Evolutionary conservation across 78 protist species (phyloP), one percentile per base, ranked within the genome.

Genomic region (Dictyostelium capitatum): DNA sequence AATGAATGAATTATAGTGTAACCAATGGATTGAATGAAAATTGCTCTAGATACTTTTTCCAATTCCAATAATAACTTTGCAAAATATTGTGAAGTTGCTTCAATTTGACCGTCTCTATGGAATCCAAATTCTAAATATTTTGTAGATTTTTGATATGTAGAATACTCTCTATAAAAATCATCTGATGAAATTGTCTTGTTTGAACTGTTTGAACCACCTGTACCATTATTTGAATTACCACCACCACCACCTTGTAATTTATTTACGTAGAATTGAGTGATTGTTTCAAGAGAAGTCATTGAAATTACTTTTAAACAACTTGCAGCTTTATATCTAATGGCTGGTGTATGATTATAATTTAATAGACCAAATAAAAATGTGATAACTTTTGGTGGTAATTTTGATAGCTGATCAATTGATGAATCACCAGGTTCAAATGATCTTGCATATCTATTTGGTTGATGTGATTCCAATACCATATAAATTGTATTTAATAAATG

Each of bases 101-200:
- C 92, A 50, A 62, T 48, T 47, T 85, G 92, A 12, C 11, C 28
- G 28, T 70, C 51, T 6, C 83, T n/a, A 43, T 59, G 46, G 19
- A 85, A 85, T 0, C 92, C 92, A 85, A 85, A 85, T 54, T 85
- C 92, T 9, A 85, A 65, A 53, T 46, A 85, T 30, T 85, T 85
- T 1, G 92, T 74, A 15, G 83, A 25, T 20, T 79, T 48, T 48
- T 85, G 92, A 25, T 51, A 28, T 0, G 79, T 85, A n/a, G 92
- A 85, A 23, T 59, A 85, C 67, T 85, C 92, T 14, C 92, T 20
- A n/a, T 85, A 85, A 20, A 85, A 85, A 23, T 85, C 92, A 30
- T 85, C 92, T 5, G 47, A 17, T 59, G 50, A 48, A 51, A 25
- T n/a, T 67, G 23, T 17, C 11, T 25, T 62, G 70, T 62, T 62